These are phyloP conservation scores for Stellera chamaejasme DNA, from an alignment of 345 rosid species.

Conservation along the genomic window DNA sequence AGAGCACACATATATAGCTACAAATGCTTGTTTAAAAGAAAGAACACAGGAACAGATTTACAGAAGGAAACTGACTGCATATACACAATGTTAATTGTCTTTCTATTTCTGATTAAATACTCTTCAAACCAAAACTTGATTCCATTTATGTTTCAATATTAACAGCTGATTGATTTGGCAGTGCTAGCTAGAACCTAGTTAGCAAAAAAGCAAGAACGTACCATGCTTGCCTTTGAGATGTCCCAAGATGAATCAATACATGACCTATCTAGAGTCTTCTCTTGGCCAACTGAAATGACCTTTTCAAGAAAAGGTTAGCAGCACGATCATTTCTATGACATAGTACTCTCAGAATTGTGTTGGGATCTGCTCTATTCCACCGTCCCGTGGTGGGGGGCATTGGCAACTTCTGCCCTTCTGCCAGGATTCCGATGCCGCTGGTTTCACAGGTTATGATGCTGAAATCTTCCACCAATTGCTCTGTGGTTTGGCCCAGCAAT, in stretches of 20 bases:
- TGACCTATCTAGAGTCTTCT: constrained; percentile 26
- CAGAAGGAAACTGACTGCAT: background rate
- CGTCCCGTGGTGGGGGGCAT: constrained; percentile 78
- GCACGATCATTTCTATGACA: constrained; percentile 71
- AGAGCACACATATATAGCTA: constrained; percentile 1
- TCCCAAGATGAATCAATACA: background rate
- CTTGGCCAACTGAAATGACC: constrained; percentile 61
- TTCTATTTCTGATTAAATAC: no score
- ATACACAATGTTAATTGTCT: no score
- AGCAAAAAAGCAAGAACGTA: background rate
- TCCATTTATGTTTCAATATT: no score
- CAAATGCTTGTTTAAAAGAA: background rate
- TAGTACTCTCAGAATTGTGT: constrained; percentile 64
- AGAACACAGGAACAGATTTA: background rate
- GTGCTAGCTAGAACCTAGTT: background rate
- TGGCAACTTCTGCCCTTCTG: constrained; percentile 49
- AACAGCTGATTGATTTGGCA: no score
- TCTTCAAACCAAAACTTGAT: no score
- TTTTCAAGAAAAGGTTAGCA: constrained; percentile 62
- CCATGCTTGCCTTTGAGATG: background rate
- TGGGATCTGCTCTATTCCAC: constrained; percentile 81
- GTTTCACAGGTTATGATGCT: constrained; percentile 52
- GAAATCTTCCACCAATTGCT: constrained; percentile 76
- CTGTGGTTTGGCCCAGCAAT: constrained; percentile 68
- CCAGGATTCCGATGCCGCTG: constrained; percentile 34